Evolutionary conservation across 805 yeast genomes (phyloP), one percentile per base, ranked within the genome.

Genomic region (Martiniozyma abietophila): DNA sequence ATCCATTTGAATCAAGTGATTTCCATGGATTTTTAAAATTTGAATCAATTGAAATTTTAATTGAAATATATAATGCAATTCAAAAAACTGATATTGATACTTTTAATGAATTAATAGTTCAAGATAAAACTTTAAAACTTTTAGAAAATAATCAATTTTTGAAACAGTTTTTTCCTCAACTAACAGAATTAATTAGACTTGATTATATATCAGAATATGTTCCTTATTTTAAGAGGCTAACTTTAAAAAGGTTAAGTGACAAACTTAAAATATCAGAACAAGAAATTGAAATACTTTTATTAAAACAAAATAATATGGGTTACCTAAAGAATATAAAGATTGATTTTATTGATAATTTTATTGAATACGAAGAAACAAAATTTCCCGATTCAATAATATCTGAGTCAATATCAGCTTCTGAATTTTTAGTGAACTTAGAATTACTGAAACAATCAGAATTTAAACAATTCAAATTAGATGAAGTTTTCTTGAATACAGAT

Each of bases 1-100:
- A 77, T 46, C 83, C 84, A 2, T 79, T 80, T 46, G 80, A 76
- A 42, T 71, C 83, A 1, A 81, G 75, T 47, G 89, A 80, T 51
- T 76, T 82, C 34, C 59, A 57, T 37, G 57, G 60, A 7, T 55
- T 56, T 34, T 26, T 48, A 8, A 46, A 47, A 25, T 15, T 42
- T 2, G 32, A 40, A 6, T 39, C 38, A 4, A 41, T 56, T 21
- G 34, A 42, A 18, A 32, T 32, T 18, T 34, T 57, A 23, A 46
- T 56, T 50, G 39, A 47, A 15, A 16, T 58, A 8, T 57, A 53
- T 32, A 40, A 46, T 12, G 27, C 44, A n/a, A 53, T 54, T 25
- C 50, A 47, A 28, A 40, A 45, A 17, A 35, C 44, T 7, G 46
- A 54, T 39, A 50, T 58, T 12, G 35, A 32, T 4, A 20, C 19